These are phyloP conservation scores for Fusarium vanettenii DNA, from an alignment of 2,329 filamentous ascomycete genomes.

Conservation along the genomic window DNA sequence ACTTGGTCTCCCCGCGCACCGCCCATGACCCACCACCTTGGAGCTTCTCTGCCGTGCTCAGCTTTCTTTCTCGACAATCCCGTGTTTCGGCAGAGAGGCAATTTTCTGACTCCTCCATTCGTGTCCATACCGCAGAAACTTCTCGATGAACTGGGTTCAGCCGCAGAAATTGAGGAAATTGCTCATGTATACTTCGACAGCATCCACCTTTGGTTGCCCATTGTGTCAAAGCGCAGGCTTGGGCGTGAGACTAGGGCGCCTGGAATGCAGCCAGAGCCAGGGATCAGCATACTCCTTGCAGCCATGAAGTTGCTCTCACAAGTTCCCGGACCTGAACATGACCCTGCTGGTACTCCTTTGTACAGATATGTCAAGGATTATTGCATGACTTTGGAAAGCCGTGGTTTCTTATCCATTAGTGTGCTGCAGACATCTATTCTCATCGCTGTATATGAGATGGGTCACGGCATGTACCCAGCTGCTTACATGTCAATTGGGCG, in stretches of 20 bases:
- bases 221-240: not conserved
- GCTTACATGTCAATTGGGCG: no score
- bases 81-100: not conserved
- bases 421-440: no score
- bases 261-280: not conserved
- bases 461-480: no score
- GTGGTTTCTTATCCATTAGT: no score
- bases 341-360: no score
- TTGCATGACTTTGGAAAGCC: no score
- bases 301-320: no score
- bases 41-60: not conserved
- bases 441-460: no score
- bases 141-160: not conserved
- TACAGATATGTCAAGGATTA: no score
- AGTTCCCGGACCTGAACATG: no score
- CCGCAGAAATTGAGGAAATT: not conserved
- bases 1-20: not conserved
- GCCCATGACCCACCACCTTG: not conserved
- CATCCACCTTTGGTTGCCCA: not conserved
- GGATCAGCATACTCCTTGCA: no score
- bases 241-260: not conserved
- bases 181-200: not conserved
- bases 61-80: not conserved
- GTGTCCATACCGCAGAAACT: not conserved
- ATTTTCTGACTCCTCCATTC: not conserved